phyloP scores from a whole-genome alignment of 108 stramenopile genomes.

The Aureococcus anophagefferens region DNA sequence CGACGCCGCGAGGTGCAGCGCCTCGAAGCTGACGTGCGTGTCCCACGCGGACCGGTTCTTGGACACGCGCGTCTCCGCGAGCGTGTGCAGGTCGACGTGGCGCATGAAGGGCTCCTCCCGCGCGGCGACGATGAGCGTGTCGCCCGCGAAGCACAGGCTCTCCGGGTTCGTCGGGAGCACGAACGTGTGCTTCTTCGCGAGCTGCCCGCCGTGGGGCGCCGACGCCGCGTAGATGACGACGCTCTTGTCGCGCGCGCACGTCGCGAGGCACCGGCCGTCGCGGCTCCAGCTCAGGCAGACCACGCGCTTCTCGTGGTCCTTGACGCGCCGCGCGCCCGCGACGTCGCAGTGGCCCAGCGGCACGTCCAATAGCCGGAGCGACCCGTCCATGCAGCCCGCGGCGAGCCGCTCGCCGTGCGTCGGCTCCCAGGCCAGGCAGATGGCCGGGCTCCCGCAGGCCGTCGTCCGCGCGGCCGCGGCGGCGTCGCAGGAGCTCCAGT shows the following conservation, averaged over 20 bases:
- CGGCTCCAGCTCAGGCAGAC: conserved; percentile 9
- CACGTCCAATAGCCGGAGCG: not conserved
- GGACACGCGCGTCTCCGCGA: conserved; percentile 17
- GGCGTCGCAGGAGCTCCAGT: too few relatives aligned
- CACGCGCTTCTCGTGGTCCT: conserved; percentile 18
- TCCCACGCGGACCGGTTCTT: conserved; percentile 26
- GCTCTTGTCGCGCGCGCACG: conserved; percentile 22
- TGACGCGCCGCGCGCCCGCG: conserved; percentile 5
- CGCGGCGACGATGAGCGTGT: conserved; percentile 13
- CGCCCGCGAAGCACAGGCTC: not conserved
- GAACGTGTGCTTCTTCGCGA: not conserved
- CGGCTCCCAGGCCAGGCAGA: not conserved
- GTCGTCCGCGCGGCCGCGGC: too few relatives aligned
- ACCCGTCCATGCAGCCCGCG: not conserved
- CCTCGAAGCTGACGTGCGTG: conserved; percentile 22
- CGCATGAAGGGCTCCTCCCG: conserved; percentile 20
- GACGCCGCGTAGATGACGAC: conserved; percentile 15
- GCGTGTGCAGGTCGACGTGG: conserved; percentile 5
- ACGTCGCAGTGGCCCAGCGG: not conserved
- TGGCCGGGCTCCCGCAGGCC: too few relatives aligned
- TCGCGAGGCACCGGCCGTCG: conserved; percentile 4
- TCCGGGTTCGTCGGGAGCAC: not conserved
- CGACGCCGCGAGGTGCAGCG: conserved; percentile 20
- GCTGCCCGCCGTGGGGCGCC: not conserved
- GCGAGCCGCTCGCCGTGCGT: not conserved